These are phyloP conservation scores for Artemisia argyi DNA, from an alignment of 129 eudicot genomes.

Conservation along the genomic window DNA sequence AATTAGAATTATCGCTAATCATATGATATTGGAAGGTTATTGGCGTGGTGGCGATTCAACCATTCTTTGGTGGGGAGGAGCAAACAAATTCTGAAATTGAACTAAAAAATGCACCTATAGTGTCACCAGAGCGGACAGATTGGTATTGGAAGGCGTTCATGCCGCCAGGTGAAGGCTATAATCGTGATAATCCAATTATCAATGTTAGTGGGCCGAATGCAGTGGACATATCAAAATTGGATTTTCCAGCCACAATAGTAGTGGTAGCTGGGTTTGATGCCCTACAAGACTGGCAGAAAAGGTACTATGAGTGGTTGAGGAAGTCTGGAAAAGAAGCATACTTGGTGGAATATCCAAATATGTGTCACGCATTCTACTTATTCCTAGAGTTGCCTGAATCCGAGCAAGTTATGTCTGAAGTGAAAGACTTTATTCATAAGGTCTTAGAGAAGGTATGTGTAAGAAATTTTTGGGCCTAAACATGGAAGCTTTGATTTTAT, in stretches of 20 bases:
- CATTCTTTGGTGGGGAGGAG: constrained; percentile 39
- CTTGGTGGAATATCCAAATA: constrained; percentile 37
- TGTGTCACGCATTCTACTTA: constrained; percentile 26
- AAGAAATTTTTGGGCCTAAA: too few species aligned
- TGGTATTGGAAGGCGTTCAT: constrained; percentile 30
- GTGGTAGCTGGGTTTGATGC: constrained; percentile 27
- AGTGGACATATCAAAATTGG: constrained; percentile 24
- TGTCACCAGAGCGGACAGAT: constrained; percentile 22
- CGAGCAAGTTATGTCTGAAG: constrained; percentile 11
- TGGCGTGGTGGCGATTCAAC: constrained; percentile 33
- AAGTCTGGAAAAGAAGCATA: constrained; percentile 25
- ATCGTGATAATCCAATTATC: constrained; percentile 25
- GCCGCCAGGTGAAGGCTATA: constrained; percentile 18
- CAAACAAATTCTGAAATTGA: constrained; percentile 25
- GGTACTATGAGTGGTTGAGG: constrained; percentile 34
- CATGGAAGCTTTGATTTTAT: too few species aligned
- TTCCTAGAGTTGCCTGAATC: constrained; percentile 33
- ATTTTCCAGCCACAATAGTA: constrained; percentile 28
- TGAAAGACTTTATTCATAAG: constrained; percentile 23
- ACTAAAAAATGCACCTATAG: not conserved
- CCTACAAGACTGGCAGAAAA: constrained; percentile 34
- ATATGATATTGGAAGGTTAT: constrained; percentile 15
- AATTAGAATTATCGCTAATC: too few species aligned
- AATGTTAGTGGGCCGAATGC: constrained; percentile 1
- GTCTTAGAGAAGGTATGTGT: not conserved